Evolutionary conservation across 2,329 filamentous ascomycete species (phyloP).

Genomic region (Pyrenochaeta sp.): DNA sequence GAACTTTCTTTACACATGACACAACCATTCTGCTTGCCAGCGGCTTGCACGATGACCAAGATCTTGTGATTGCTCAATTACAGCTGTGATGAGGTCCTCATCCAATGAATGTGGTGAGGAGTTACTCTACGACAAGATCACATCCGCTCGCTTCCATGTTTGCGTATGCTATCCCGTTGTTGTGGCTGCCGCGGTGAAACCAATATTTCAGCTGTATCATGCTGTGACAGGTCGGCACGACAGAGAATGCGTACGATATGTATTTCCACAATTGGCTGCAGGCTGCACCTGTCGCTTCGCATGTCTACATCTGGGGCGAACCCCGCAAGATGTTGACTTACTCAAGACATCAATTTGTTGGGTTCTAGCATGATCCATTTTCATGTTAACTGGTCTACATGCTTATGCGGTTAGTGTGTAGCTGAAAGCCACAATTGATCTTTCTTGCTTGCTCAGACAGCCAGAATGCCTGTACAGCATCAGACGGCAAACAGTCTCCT

Average conservation of each 20-base stretch:
- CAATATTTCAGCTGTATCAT: constrained; percentile 18
- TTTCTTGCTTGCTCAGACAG: too few species aligned
- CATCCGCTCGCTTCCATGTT: constrained; percentile 1
- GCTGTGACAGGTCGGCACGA: constrained; percentile 1
- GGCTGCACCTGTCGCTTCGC: constrained; percentile 5
- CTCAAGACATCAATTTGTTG: neutral
- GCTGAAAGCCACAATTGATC: too few species aligned
- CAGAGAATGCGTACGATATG: constrained; percentile 11
- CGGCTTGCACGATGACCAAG: neutral
- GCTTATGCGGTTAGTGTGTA: too few species aligned
- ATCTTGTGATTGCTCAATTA: constrained; percentile 2
- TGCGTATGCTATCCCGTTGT: constrained; percentile 25
- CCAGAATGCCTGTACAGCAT: too few species aligned
- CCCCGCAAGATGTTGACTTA: constrained; percentile 3
- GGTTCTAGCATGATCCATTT: too few species aligned
- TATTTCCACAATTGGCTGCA: constrained; percentile 13
- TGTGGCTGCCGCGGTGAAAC: constrained; percentile 25
- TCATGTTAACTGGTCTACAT: too few species aligned
- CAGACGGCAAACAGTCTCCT: too few species aligned
- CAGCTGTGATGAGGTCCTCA: constrained; percentile 2
- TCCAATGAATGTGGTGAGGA: constrained; percentile 8
- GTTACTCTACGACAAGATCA: constrained; percentile 1
- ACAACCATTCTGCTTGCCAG: constrained; percentile 16
- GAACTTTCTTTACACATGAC: neutral
- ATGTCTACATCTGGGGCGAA: constrained; percentile 5